phyloP scores from a whole-genome alignment of 2,329 filamentous ascomycete genomes.

The Drechslerella coelobrocha region DNA sequence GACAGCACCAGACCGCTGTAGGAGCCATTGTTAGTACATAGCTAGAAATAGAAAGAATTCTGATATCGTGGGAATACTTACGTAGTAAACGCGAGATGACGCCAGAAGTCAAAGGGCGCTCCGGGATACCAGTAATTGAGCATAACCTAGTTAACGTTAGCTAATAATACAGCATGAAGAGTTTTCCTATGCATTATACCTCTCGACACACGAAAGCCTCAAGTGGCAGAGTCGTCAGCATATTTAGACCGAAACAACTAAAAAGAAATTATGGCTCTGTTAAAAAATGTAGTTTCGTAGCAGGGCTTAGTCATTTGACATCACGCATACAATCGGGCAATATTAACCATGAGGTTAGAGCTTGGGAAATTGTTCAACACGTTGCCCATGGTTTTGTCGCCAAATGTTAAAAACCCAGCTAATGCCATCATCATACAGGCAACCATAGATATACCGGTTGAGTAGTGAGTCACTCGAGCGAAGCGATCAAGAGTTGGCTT shows the following conservation, averaged over 20 bases:
- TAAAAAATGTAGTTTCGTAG: neutral
- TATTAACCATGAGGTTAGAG: conserved; percentile 90
- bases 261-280: neutral
- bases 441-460: conserved; percentile 85
- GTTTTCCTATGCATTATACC: conserved; percentile 67
- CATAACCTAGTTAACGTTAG: conserved; percentile 51
- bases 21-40: neutral
- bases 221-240: conserved; percentile 94
- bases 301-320: neutral
- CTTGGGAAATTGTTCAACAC: conserved; percentile 96
- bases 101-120: conserved; percentile 79
- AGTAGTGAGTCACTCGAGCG: conserved; percentile 89
- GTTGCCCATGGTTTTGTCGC: conserved; percentile 88
- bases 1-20: conserved; percentile 71
- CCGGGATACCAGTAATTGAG: conserved; percentile 65
- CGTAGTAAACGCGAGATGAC: conserved; percentile 87
- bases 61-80: conserved; percentile 22
- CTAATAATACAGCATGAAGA: conserved; percentile 1
- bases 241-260: conserved; percentile 90
- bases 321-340: conserved; percentile 73
- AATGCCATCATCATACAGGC: conserved; percentile 89
- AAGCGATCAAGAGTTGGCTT: conserved; percentile 97
- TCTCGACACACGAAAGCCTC: conserved; percentile 98
- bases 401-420: conserved; percentile 89
- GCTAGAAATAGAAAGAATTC: neutral